Conservation (phyloP, 345 rosid species). For the Brassica rapa region DNA sequence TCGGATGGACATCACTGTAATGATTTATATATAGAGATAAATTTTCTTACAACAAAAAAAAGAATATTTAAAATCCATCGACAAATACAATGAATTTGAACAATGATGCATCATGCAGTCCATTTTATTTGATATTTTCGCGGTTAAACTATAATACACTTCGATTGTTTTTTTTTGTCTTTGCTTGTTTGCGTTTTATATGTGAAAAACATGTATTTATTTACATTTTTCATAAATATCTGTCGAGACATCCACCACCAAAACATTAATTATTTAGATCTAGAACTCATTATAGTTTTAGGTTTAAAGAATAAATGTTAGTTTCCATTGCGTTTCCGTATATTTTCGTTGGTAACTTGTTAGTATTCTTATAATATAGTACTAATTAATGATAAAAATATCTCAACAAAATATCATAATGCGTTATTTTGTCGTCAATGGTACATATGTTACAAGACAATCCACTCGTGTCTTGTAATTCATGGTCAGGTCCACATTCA, state of each 20-base stretch:
- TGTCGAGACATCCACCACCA: background rate
- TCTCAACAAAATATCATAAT: background rate
- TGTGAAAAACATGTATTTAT: background rate
- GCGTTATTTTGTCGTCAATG: constrained; percentile 17
- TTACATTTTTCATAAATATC: background rate
- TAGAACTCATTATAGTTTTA: background rate
- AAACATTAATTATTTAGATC: background rate
- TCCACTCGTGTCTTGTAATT: constrained; percentile 12
- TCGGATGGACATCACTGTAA: constrained; percentile 14
- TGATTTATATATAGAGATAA: constrained; percentile 12
- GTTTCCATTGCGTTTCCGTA: background rate
- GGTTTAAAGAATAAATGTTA: background rate
- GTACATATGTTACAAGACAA: background rate
- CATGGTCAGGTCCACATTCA: constrained; percentile 10
- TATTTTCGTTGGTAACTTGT: background rate
- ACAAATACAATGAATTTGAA: constrained; percentile 35
- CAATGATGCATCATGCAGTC: background rate
- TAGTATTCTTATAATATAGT: background rate
- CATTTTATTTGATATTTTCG: background rate
- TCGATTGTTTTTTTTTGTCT: background rate
- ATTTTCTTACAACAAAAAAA: background rate
- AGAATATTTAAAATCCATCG: background rate
- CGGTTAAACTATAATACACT: background rate
- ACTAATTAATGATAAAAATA: background rate
- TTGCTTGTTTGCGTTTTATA: background rate